Evolutionary conservation across 1,284 basidiomycete species (phyloP), one percentile per base, ranked within the genome.

Genomic region (Tilletiopsis washingtonensis): DNA sequence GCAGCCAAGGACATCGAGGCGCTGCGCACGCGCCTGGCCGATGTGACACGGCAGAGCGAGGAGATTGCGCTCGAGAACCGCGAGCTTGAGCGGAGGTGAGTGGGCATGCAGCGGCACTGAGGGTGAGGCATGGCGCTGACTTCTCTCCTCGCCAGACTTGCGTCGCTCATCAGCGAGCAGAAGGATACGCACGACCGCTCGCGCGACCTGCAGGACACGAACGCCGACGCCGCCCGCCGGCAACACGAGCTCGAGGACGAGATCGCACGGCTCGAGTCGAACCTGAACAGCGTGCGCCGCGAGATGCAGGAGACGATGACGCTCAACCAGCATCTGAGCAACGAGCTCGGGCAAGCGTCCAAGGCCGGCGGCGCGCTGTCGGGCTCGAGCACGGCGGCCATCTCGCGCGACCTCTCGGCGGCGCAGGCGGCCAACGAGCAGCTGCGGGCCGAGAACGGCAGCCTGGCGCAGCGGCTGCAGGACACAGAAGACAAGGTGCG

Each of bases 1-100:
- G 64, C 62, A 24, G 61, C 57, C 3, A 51, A 57, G 19, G 64
- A 67, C 47, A 62, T 67, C 34, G 64, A 67, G 49, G 64, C 62
- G 34, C 52, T 67, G 17, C 56, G 62, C 29, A 62, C 52, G 25
- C 57, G 62, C 15, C 57, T 67, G 5, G 59, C 53, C 3, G 59
- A 60, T 26, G 53, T 69, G 40, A 61, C 66, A 40, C 54, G 57
- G 42, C 59, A 66, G 56, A 59, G 56, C 55, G 64, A 68, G 41
- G 64, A 63, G 53, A 51, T 62, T 12, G 55, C 61, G 0, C 54
- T 57, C 15, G 65, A 68, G 53, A 68, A 68, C 50, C 61, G 65
- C 41, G 64, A 68, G 47, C 41, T 68, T 50, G 65, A 68, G 47
- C 51, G 56, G 25, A 53, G 47, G 29, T 34, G 29, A 34, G 29